These are phyloP conservation scores for Botrytis fabae DNA, from an alignment of 2,329 filamentous ascomycete genomes.

Conservation along the genomic window DNA sequence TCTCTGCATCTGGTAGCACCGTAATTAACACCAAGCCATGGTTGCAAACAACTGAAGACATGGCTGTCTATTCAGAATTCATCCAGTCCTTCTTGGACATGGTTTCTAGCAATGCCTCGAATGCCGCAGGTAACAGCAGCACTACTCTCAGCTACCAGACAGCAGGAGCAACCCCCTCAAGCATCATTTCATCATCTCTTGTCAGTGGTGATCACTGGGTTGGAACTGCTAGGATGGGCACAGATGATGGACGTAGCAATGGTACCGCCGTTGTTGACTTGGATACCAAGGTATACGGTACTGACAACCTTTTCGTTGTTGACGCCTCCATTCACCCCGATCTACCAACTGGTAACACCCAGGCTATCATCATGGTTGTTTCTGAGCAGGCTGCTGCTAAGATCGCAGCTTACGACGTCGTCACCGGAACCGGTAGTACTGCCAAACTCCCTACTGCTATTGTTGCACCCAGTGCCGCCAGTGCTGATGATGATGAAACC, in stretches of 20 bases:
- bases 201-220: constrained; percentile 2
- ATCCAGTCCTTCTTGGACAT: neutral
- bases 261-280: neutral
- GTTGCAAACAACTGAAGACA: neutral
- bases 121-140: neutral
- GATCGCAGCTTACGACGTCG: neutral
- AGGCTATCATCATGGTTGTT: neutral
- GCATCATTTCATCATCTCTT: neutral
- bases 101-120: neutral
- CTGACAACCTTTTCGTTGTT: neutral
- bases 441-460: neutral
- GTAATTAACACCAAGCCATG: neutral
- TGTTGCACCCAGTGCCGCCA: neutral
- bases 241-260: neutral
- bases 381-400: neutral
- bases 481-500: neutral
- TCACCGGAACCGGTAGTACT: neutral
- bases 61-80: neutral
- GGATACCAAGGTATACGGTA: neutral
- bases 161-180: neutral
- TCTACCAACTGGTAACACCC: neutral
- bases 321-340: neutral
- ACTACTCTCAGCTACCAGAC: neutral
- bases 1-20: neutral
- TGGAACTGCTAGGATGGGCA: neutral